Percentiles rank a stretch among this genome's conserved stretches.
Evolutionary conservation across 345 rosid genomes (phyloP).

Genomic region (Brassica napus): Da-Ae NC_063445.1:12050001-12050500

Average conservation of each 20-base stretch:
- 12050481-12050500: constrained; percentile 22
- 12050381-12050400: background rate
- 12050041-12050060: too few relatives aligned
- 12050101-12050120: too few relatives aligned
- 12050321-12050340: background rate
- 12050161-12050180: too few relatives aligned
- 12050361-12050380: background rate
- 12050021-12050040: too few relatives aligned
- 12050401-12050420: background rate
- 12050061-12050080: too few relatives aligned
- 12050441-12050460: background rate
- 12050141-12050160: too few relatives aligned
- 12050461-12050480: background rate
- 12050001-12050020: too few relatives aligned
- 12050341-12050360: background rate
- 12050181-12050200: too few relatives aligned
- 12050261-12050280: background rate
- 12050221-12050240: background rate
- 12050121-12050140: too few relatives aligned
- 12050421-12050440: background rate
- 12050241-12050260: background rate
- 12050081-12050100: too few relatives aligned
- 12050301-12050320: background rate
- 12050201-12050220: background rate
- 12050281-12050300: background rate